Conservation (phyloP, 441 rosid genomes). For the Brassica balearica region DNA sequence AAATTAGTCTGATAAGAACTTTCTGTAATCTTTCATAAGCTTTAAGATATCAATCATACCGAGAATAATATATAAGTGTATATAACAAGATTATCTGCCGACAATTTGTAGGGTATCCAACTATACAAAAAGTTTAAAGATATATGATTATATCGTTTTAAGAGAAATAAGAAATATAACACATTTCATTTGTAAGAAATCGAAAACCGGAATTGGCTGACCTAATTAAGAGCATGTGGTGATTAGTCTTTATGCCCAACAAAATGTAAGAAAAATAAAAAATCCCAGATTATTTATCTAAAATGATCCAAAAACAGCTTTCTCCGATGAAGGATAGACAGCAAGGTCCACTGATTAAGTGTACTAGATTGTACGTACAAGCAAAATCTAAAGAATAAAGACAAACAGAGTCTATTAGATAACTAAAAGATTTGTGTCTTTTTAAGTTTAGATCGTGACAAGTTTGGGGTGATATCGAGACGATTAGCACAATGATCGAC, state of each 20-base stretch:
- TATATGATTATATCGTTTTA: not conserved
- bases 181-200: not conserved
- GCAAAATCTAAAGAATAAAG: conserved; percentile 17
- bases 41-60: not conserved
- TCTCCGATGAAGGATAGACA: conserved; percentile 12
- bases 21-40: not conserved
- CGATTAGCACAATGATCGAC: not conserved
- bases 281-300: not conserved
- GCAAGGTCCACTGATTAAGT: not conserved
- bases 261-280: not conserved
- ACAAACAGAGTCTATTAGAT: not conserved
- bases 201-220: not conserved
- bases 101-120: not conserved
- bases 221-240: not conserved
- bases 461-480: conserved; percentile 1
- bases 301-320: not conserved
- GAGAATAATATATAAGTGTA: not conserved
- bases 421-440: conserved; percentile 15
- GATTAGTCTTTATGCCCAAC: conserved; percentile 2
- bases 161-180: not conserved
- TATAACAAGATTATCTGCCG: conserved; percentile 4
- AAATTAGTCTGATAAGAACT: not conserved
- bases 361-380: conserved; percentile 23
- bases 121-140: not conserved
- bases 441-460: not conserved